Conservation (phyloP, 78 protist species). For the Dictyostelium intermedium region DNA sequence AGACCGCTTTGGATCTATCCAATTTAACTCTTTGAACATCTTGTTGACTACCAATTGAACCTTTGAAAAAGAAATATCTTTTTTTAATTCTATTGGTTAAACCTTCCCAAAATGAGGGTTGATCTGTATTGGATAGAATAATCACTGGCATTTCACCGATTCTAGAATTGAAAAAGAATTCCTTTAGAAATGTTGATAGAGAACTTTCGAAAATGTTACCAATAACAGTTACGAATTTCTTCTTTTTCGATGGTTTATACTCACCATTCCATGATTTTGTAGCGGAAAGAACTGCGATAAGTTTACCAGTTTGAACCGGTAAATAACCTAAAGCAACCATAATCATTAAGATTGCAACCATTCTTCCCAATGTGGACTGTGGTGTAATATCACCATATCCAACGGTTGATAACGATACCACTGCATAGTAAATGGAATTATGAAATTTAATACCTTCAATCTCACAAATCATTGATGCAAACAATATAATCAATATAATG, state of each 20-base stretch:
- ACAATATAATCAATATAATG: constrained; percentile 51
- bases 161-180: constrained; percentile 46
- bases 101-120: constrained; percentile 10
- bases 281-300: not conserved
- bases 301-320: constrained; percentile 21
- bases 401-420: constrained; percentile 76
- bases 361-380: constrained; percentile 20
- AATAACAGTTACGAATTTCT: constrained; percentile 16
- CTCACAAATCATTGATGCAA: constrained; percentile 66
- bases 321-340: constrained; percentile 14
- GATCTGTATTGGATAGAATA: constrained; percentile 5
- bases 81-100: constrained; percentile 8
- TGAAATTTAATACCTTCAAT: constrained; percentile 48
- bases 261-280: constrained; percentile 64
- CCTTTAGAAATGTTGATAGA: constrained; percentile 9
- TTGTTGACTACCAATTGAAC: constrained; percentile 19
- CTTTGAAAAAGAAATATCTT: constrained; percentile 10
- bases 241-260: constrained; percentile 24
- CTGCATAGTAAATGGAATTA: constrained; percentile 41
- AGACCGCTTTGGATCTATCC: constrained; percentile 12
- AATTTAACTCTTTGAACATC: constrained; percentile 48
- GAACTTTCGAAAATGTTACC: constrained; percentile 60
- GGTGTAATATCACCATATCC: constrained; percentile 82
- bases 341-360: constrained; percentile 30
- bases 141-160: constrained; percentile 36